These are phyloP conservation scores for Sporothrix globosa DNA, from an alignment of 2,329 filamentous ascomycete genomes.

Conservation along the genomic window DNA sequence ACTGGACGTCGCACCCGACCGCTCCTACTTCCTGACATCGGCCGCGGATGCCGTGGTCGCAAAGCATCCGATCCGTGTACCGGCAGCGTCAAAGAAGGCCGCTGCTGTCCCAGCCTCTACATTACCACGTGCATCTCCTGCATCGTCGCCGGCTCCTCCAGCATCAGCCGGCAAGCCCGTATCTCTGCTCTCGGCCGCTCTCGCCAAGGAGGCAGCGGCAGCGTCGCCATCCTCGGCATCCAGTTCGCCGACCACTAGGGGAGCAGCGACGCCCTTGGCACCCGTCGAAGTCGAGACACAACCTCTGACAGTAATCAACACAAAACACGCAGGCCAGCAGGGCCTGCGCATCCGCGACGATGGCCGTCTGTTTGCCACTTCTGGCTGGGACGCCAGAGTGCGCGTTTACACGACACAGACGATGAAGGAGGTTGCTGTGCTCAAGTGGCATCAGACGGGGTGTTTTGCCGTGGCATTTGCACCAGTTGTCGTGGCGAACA, in stretches of 20 bases:
- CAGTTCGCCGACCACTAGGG: neutral
- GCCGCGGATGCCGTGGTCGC: constrained; percentile 78
- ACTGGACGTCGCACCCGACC: constrained; percentile 57
- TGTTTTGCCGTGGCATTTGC: constrained; percentile 82
- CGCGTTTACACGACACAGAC: constrained; percentile 80
- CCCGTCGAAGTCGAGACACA: constrained; percentile 43
- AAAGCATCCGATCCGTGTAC: constrained; percentile 68
- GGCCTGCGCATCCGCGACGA: constrained; percentile 76
- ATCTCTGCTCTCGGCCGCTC: constrained; percentile 42
- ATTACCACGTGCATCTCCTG: neutral
- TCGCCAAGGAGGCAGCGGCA: constrained; percentile 34
- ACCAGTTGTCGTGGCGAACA: constrained; percentile 41
- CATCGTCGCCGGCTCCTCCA: neutral
- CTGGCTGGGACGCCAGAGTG: constrained; percentile 84
- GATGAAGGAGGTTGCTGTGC: constrained; percentile 83
- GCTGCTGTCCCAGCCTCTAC: neutral
- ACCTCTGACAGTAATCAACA: constrained; percentile 67
- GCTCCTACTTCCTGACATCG: constrained; percentile 72
- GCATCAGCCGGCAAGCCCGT: constrained; percentile 13
- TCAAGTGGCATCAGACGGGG: constrained; percentile 92
- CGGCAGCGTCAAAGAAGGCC: constrained; percentile 18
- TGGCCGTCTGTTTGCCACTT: constrained; percentile 81
- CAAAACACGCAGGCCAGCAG: constrained; percentile 90
- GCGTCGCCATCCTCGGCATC: neutral
- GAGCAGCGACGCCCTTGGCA: constrained; percentile 29